Evolutionary conservation across 2,329 filamentous ascomycete genomes (phyloP).

Genomic region (Ambrosiella xylebori): DNA sequence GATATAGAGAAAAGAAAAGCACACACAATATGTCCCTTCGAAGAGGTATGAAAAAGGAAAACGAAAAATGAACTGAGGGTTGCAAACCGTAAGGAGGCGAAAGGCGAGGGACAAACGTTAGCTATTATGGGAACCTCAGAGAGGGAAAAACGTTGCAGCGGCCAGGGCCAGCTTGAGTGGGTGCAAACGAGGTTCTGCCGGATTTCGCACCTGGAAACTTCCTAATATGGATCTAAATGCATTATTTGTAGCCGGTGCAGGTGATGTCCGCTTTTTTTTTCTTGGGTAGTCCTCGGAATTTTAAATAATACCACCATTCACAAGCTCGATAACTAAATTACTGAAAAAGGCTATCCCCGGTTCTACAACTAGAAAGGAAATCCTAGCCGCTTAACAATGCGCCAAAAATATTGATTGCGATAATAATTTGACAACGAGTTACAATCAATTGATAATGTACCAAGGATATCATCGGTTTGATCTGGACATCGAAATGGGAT

Average conservation of each 20-base stretch:
- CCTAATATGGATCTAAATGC: neutral
- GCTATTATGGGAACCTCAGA: constrained; percentile 2
- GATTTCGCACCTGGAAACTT: neutral
- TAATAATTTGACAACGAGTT: too few species aligned
- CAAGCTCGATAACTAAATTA: neutral
- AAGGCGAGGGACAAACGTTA: constrained; percentile 5
- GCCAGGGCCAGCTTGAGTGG: neutral
- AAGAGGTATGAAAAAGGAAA: constrained; percentile 4
- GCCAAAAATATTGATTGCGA: too few species aligned
- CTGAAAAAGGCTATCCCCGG: too few species aligned
- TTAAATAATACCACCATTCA: neutral
- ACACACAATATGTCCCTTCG: constrained; percentile 7
- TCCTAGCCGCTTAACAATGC: too few species aligned
- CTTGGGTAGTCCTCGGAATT: constrained; percentile 7
- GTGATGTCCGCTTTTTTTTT: neutral
- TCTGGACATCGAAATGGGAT: too few species aligned
- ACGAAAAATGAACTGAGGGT: constrained; percentile 2
- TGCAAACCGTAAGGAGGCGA: constrained; percentile 5
- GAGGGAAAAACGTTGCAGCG: constrained; percentile 11
- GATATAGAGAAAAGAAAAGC: constrained; percentile 14
- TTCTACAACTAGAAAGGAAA: too few species aligned
- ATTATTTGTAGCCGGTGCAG: neutral
- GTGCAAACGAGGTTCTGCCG: constrained; percentile 12
- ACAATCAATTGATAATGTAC: too few species aligned
- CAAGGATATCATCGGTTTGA: too few species aligned